Evolutionary conservation across 2,329 filamentous ascomycete species (phyloP).

Genomic region (Oidium heveae): DNA sequence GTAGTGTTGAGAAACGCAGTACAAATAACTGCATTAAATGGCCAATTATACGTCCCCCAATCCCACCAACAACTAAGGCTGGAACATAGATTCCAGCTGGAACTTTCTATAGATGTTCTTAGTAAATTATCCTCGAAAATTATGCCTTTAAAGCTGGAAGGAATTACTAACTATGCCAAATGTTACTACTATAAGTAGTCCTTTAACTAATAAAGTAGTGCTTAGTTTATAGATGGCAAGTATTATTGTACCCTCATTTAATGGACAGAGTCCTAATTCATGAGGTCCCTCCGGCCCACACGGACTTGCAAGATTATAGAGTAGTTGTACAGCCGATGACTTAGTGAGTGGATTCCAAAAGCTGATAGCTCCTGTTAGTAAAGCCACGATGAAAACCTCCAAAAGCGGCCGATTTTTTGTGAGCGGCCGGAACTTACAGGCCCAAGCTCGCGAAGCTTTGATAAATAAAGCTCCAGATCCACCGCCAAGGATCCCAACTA

Average conservation of each 20-base stretch:
- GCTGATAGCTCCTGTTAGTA: conserved; percentile 60
- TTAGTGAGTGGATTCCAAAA: conserved; percentile 91
- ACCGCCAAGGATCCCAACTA: conserved; percentile 71
- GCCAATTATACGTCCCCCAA: conserved; percentile 71
- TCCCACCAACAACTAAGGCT: conserved; percentile 90
- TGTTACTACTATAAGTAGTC: conserved; percentile 64
- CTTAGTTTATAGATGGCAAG: conserved; percentile 45
- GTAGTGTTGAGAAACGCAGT: conserved; percentile 42
- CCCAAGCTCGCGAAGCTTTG: conserved; percentile 82
- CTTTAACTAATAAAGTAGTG: conserved; percentile 70
- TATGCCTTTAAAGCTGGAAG: neutral
- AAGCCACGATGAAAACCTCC: conserved; percentile 68
- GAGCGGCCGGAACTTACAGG: conserved; percentile 51
- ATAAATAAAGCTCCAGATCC: conserved; percentile 78
- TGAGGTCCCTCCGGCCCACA: conserved; percentile 45
- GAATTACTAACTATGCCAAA: conserved; percentile 49
- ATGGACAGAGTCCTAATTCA: conserved; percentile 53
- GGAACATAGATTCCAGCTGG: conserved; percentile 94
- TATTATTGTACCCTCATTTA: conserved; percentile 48
- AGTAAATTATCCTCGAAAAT: too few relatives aligned
- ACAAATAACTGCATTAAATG: conserved; percentile 67
- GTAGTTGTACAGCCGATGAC: conserved; percentile 66
- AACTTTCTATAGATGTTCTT: conserved; percentile 33
- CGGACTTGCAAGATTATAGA: conserved; percentile 75
- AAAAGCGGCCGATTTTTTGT: conserved; percentile 69